Conservation (phyloP, 495 filamentous ascomycete species). For the Penicillium taxi region DNA sequence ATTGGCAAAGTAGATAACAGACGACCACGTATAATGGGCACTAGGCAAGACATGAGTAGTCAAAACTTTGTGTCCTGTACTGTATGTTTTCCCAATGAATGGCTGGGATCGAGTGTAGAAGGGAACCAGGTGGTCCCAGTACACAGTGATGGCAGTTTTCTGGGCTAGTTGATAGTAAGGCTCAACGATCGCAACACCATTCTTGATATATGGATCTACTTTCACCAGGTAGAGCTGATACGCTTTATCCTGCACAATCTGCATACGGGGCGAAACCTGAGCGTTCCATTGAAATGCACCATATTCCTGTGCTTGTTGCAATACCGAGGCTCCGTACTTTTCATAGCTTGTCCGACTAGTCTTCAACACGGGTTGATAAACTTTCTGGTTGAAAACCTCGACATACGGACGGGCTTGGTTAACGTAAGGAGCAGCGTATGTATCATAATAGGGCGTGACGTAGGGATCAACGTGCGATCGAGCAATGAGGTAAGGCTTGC, state of each 20-base stretch:
- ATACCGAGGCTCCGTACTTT: constrained; percentile 69
- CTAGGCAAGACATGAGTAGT: constrained; percentile 66
- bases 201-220: constrained; percentile 67
- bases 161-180: constrained; percentile 67
- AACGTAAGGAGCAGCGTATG: constrained; percentile 76
- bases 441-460: constrained; percentile 76
- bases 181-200: constrained; percentile 42
- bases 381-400: constrained; percentile 51
- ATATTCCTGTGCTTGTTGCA: constrained; percentile 57
- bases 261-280: constrained; percentile 63
- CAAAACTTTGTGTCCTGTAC: constrained; percentile 55
- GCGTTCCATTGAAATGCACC: constrained; percentile 68
- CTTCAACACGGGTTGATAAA: constrained; percentile 57
- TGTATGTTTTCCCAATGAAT: constrained; percentile 63
- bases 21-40: constrained; percentile 58
- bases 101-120: constrained; percentile 64
- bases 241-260: constrained; percentile 50
- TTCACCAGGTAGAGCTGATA: constrained; percentile 58
- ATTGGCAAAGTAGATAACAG: constrained; percentile 58
- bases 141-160: constrained; percentile 53
- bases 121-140: constrained; percentile 65
- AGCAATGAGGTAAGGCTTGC: constrained; percentile 71
- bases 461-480: constrained; percentile 65
- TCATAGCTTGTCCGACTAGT: constrained; percentile 56
- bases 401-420: constrained; percentile 70